A percentile compares a stretch with the other conserved stretches of the same genome.
These are phyloP conservation scores for Scutellaria minor DNA, from an alignment of 257 asterid genomes.

Conservation along the genomic window DNA sequence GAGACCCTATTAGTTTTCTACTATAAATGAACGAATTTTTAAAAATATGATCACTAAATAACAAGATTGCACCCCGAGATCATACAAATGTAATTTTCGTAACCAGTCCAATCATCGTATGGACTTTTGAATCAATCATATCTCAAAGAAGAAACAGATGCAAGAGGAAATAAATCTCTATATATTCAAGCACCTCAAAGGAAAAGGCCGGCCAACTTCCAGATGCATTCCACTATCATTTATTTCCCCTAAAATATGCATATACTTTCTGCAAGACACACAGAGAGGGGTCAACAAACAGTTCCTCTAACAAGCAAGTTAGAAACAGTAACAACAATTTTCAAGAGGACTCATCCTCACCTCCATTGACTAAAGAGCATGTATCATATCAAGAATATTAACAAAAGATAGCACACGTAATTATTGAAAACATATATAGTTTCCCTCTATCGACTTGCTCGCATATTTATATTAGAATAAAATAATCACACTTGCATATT, in stretches of 20 bases:
- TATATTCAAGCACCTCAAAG: conserved; percentile 38
- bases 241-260: conserved; percentile 79
- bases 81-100: not conserved
- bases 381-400: not conserved
- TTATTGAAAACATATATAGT: not conserved
- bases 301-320: not conserved
- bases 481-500: not conserved
- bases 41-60: conserved; percentile 11
- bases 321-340: not conserved
- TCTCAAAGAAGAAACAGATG: conserved; percentile 27
- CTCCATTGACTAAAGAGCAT: not conserved
- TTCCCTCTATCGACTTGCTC: not conserved
- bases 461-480: not conserved
- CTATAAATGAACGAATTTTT: not conserved
- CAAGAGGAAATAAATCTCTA: conserved; percentile 30
- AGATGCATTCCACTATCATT: conserved; percentile 45
- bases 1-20: too few relatives aligned
- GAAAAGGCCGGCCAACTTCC: conserved; percentile 27
- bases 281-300: not conserved
- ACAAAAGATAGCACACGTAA: not conserved
- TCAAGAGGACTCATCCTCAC: too few relatives aligned
- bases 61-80: not conserved
- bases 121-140: conserved; percentile 30
- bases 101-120: conserved; percentile 16
- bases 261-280: conserved; percentile 78